Percentiles rank a stretch among this genome's conserved stretches.
Evolutionary conservation across 2,329 filamentous ascomycete species (phyloP).

Genomic region (Calonectria naviculata): DNA sequence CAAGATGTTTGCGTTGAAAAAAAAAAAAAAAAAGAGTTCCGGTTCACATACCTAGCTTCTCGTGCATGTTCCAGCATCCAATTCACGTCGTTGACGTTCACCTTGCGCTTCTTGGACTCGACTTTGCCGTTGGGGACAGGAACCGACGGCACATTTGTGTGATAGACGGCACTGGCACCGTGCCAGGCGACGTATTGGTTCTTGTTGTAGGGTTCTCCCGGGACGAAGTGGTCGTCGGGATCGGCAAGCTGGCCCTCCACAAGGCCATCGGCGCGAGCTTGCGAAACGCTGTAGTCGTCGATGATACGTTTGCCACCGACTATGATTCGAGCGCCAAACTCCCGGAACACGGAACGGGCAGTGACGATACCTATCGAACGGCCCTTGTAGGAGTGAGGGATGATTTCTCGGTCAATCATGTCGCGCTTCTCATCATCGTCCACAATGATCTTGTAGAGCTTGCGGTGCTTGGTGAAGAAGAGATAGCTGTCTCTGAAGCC

Average conservation of each 20-base stretch:
- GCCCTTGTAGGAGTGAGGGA: slow-evolving; percentile 98
- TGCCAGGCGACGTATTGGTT: slow-evolving; percentile 99
- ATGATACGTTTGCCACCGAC: slow-evolving; percentile 87
- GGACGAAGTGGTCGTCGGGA: slow-evolving; percentile 83
- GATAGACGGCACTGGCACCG: slow-evolving; percentile 95
- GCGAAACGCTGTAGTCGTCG: slow-evolving; percentile 89
- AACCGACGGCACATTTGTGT: slow-evolving; percentile 82
- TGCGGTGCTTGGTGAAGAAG: slow-evolving; percentile 98
- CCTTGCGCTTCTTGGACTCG: slow-evolving; percentile 84
- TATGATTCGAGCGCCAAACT: slow-evolving; percentile 94
- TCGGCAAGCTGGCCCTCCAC: slow-evolving; percentile 93
- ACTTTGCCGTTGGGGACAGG: slow-evolving; percentile 80
- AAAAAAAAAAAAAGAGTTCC: no score
- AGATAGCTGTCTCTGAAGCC: slow-evolving; percentile 98
- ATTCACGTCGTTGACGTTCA: slow-evolving; percentile 91
- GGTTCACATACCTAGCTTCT: slow-evolving; percentile 77
- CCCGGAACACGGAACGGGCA: slow-evolving; percentile 94
- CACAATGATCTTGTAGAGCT: slow-evolving; percentile 97
- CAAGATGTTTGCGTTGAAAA: no score
- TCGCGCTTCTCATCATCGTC: slow-evolving; percentile 98
- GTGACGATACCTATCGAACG: slow-evolving; percentile 97
- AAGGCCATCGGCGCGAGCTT: slow-evolving; percentile 79
- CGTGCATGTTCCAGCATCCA: slow-evolving; percentile 97
- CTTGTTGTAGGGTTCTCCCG: slow-evolving; percentile 92
- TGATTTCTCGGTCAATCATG: slow-evolving; percentile 93